These are phyloP conservation scores for Vinca minor DNA, from an alignment of 257 asterid species.

Conservation along the genomic window DNA sequence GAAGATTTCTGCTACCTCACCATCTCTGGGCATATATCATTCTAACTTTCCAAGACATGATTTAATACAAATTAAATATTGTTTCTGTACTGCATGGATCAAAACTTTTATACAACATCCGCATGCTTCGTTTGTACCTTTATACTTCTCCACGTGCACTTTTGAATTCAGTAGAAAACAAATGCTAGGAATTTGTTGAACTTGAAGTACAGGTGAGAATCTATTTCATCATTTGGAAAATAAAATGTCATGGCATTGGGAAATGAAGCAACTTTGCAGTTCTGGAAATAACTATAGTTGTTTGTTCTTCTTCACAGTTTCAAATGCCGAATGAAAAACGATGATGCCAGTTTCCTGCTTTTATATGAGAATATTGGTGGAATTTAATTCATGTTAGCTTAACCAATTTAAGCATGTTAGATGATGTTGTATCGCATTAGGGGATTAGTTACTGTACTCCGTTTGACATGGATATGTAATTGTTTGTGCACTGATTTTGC, in stretches of 20 bases:
- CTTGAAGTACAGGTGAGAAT: background rate
- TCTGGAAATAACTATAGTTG: background rate
- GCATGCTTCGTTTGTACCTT: too few species aligned
- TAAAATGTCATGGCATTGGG: background rate
- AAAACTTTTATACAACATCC: background rate
- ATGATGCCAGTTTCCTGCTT: background rate
- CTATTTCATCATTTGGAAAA: background rate
- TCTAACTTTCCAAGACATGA: background rate
- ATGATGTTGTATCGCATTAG: background rate
- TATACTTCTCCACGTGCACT: background rate
- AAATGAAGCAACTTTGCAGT: background rate
- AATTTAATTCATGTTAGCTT: background rate
- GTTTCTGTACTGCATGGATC: background rate
- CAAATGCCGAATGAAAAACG: background rate
- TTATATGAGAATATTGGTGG: background rate
- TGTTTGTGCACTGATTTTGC: background rate
- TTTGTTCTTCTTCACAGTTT: background rate
- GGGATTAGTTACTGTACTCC: background rate
- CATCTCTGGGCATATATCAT: background rate
- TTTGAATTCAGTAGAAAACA: background rate
- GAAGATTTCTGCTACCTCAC: background rate
- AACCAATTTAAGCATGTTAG: background rate
- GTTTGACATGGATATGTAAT: background rate
- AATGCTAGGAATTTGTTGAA: background rate
- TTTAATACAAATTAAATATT: background rate